A percentile compares a stretch with the other conserved stretches of the same genome.
These are phyloP conservation scores for Rhodotorula sphaerocarpa DNA, from an alignment of 768 basidiomycete species.

Conservation along the genomic window DNA sequence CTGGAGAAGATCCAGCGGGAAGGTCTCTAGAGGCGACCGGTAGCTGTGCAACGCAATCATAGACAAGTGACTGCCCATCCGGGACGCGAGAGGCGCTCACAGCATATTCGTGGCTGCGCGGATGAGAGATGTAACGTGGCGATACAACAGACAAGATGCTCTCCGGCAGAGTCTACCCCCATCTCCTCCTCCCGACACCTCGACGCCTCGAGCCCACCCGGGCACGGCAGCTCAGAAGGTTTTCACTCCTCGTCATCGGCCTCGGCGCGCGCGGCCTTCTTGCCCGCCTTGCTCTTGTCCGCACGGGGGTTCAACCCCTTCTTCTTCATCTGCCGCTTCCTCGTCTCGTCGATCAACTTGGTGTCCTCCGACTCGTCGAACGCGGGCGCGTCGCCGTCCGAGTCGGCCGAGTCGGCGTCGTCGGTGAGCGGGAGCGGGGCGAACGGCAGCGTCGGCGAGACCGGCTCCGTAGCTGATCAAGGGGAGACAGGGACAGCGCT, in stretches of 20 bases:
- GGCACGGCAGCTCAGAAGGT: no score
- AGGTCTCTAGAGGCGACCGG: conserved; percentile 10
- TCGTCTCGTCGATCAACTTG: conserved; percentile 67
- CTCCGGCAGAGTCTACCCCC: neutral
- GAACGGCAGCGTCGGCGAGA: conserved; percentile 38
- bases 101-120: no score
- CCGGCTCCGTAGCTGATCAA: conserved; percentile 41
- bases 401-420: conserved; percentile 40
- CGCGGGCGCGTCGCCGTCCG: conserved; percentile 38
- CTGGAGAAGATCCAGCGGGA: conserved; percentile 26
- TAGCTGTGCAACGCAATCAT: neutral
- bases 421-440: conserved; percentile 44
- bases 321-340: conserved; percentile 48
- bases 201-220: no score
- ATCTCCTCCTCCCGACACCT: neutral
- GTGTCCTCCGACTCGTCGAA: conserved; percentile 73
- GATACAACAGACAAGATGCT: neutral
- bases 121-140: no score
- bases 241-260: no score
- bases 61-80: no score
- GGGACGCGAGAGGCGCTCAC: no score
- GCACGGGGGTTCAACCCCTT: conserved; percentile 45
- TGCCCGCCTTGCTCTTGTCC: conserved; percentile 34
- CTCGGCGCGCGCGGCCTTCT: conserved; percentile 10
- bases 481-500: conserved; percentile 34